Evolutionary conservation across 2,329 filamentous ascomycete genomes (phyloP).

Genomic region (Exserohilum turcica): DNA sequence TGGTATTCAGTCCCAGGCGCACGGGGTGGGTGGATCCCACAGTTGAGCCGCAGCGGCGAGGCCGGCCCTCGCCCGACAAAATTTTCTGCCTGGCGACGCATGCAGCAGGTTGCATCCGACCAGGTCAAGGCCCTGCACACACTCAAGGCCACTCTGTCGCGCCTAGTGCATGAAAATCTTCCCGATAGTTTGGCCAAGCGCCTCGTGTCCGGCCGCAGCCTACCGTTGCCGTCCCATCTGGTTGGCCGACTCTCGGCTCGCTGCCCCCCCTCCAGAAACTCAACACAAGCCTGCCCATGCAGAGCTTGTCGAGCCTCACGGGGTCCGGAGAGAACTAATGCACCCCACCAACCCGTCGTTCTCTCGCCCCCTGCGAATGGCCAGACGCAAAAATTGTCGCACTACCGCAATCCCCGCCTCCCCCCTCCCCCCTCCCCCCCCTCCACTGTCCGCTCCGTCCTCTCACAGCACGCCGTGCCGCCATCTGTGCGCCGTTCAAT

Average conservation of each 20-base stretch:
- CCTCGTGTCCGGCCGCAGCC: slow-evolving; percentile 4
- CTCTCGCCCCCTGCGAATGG: slow-evolving; percentile 15
- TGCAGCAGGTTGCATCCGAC: no score
- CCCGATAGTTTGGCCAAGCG: slow-evolving; percentile 33
- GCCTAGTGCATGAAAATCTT: slow-evolving; percentile 21
- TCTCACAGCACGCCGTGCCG: slow-evolving; percentile 13
- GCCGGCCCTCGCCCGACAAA: slow-evolving; percentile 2
- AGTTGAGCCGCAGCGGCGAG: slow-evolving; percentile 13
- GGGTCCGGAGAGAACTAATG: slow-evolving; percentile 29
- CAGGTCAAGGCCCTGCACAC: neutral
- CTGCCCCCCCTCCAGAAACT: neutral
- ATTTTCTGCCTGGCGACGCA: slow-evolving; percentile 9
- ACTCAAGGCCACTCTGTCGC: neutral
- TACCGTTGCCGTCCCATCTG: slow-evolving; percentile 8
- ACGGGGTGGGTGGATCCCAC: slow-evolving; percentile 1
- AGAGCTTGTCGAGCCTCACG: slow-evolving; percentile 37
- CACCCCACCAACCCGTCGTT: slow-evolving; percentile 28
- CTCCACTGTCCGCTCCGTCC: slow-evolving; percentile 11
- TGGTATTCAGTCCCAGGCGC: neutral
- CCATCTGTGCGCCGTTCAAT: slow-evolving; percentile 8
- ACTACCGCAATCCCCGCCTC: no score
- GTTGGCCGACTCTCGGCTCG: slow-evolving; percentile 23
- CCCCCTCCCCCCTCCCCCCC: slow-evolving; percentile 6
- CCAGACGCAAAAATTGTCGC: slow-evolving; percentile 34
- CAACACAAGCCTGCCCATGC: slow-evolving; percentile 21